These are phyloP conservation scores for Aspergillus tubingensis DNA, from an alignment of 2,329 filamentous ascomycete species.

Conservation along the genomic window DNA sequence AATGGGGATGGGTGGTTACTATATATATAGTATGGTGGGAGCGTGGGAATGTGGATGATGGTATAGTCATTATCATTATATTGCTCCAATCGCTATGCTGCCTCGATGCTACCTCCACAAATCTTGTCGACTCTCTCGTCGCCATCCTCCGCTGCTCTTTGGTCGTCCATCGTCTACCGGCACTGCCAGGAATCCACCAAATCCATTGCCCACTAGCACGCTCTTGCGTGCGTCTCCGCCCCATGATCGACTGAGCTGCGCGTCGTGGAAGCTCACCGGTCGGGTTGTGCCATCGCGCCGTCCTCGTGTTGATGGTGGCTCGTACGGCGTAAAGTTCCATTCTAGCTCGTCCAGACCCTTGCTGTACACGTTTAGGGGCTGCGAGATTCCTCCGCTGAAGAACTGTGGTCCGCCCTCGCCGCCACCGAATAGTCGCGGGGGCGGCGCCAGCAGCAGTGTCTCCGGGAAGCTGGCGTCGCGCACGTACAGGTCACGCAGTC, in stretches of 20 bases:
- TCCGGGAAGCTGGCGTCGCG: conserved; percentile 83
- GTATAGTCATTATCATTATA: neutral
- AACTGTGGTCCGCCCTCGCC: conserved; percentile 31
- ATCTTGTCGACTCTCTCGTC: conserved; percentile 39
- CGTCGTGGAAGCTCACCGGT: conserved; percentile 50
- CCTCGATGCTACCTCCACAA: conserved; percentile 36
- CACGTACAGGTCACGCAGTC: conserved; percentile 76
- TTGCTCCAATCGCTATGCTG: neutral
- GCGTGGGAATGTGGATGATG: neutral
- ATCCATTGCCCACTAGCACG: conserved; percentile 67
- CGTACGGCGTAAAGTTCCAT: conserved; percentile 66
- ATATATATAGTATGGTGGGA: neutral
- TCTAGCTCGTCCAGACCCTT: conserved; percentile 69
- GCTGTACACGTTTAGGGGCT: conserved; percentile 64
- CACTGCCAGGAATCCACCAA: conserved; percentile 67
- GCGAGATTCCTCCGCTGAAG: conserved; percentile 47
- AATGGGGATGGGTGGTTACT: neutral
- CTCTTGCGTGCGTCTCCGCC: conserved; percentile 61
- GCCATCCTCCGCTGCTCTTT: conserved; percentile 37
- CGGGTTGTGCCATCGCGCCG: conserved; percentile 43
- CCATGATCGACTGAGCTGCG: conserved; percentile 57
- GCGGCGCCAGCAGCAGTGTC: conserved; percentile 71
- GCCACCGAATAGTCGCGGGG: conserved; percentile 55
- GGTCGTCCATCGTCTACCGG: conserved; percentile 53
- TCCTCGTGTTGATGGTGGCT: conserved; percentile 46